Base-by-base conservation (phyloP, 108 stramenopile genomes). In the Ochromonas danica region DNA sequence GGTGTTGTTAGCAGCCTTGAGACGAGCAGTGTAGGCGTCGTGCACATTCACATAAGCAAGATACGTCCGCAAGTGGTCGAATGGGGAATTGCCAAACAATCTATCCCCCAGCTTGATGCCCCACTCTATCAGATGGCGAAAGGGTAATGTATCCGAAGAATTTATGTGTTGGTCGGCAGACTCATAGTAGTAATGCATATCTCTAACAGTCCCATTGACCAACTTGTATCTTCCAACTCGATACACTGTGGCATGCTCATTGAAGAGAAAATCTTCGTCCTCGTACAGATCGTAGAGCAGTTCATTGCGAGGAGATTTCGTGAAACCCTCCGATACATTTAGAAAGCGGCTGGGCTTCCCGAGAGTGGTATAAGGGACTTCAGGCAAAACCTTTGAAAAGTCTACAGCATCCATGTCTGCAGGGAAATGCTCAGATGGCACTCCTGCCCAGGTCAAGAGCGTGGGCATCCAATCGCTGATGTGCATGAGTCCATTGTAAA, bases 391-490 rank as follows among this genome's bases (percentile, higher is more conserved):
- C 63, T 28, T 25, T 31, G 63, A 36, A 25, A 67, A 67, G 10
- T 67, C 63, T 31, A 36, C 17, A 31, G 30, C 63, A 25, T 67
- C 63, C 3, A 67, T 67, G 31, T 51, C 22, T 22, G 6, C 45
- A 6, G 22, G 14, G 22, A 51, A 51, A 14, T 51, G 45, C 22
- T 51, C 14, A 27, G 25, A 0, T 0, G n/a, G n/a, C 25, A 1
- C 65, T 0, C n/a, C 43, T 27, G 71, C 80, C 33, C 40, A 14
- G 3, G n/a, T 28, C 1, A 61, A 28, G 17, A 83, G 25, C 22
- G 82, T 83, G 10, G 82, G 82, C 6, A 83, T 38, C 80, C 80
- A 81, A 25, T 83, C 82, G 1, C 38, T 43, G 1, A 81, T 71
- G 77, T 83, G 82, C 81, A 83, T 78, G 39, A 83, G 22, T 30